Conservation (phyloP, 768 basidiomycete species). For the Pholiota conissans region DNA sequence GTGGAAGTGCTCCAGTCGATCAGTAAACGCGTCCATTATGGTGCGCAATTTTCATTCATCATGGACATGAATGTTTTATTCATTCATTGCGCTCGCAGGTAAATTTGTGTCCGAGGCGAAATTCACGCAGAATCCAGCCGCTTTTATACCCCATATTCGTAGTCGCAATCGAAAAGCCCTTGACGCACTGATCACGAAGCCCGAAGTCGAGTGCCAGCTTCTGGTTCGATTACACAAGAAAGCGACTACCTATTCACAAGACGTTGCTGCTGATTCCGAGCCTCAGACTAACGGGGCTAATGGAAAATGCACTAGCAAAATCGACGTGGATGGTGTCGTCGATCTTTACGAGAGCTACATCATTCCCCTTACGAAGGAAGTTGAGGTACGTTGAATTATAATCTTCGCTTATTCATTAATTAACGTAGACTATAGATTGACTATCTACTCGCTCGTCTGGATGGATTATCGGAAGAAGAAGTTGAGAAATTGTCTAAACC, state of each 20-base stretch:
- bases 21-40: slow-evolving; percentile 97
- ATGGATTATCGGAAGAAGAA: slow-evolving; percentile 80
- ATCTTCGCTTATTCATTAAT: not conserved
- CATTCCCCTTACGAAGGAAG: slow-evolving; percentile 96
- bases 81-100: slow-evolving; percentile 49
- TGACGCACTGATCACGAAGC: slow-evolving; percentile 92
- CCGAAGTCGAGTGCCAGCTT: slow-evolving; percentile 87
- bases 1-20: slow-evolving; percentile 98
- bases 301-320: slow-evolving; percentile 53
- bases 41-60: slow-evolving; percentile 43
- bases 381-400: slow-evolving; percentile 70
- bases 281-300: slow-evolving; percentile 34
- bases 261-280: slow-evolving; percentile 70
- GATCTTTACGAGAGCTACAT: slow-evolving; percentile 93
- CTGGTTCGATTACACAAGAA: slow-evolving; percentile 87
- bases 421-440: slow-evolving; percentile 65
- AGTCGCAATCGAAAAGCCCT: slow-evolving; percentile 76
- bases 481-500: slow-evolving; percentile 58
- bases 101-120: slow-evolving; percentile 99
- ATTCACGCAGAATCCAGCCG: slow-evolving; percentile 81
- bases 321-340: slow-evolving; percentile 92
- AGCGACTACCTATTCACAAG: slow-evolving; percentile 75
- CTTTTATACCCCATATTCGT: slow-evolving; percentile 91
- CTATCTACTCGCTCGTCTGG: slow-evolving; percentile 88
- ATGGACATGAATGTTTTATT: not conserved